phyloP scores from a whole-genome alignment of 169 alveolate genomes.

The Eimeria maxima region DNA sequence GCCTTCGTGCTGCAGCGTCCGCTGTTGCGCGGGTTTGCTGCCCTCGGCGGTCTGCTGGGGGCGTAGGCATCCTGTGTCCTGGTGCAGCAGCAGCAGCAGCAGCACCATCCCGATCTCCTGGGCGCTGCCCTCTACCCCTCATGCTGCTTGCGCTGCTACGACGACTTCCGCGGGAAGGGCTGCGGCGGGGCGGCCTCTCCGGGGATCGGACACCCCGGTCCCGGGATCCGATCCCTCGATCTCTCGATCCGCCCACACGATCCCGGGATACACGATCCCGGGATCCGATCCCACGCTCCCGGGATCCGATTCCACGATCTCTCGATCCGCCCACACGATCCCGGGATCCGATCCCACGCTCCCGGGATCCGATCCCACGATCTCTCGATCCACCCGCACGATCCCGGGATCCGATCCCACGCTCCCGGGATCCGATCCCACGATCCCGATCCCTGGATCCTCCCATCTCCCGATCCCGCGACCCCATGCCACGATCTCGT shows the following conservation, averaged over 20 bases:
- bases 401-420: not conserved
- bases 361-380: not conserved
- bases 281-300: not conserved
- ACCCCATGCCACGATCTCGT: no score
- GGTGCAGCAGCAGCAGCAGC: slow-evolving; percentile 69
- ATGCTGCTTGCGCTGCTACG: not conserved
- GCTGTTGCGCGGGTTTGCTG: slow-evolving; percentile 90
- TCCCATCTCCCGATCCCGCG: no score
- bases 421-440: not conserved
- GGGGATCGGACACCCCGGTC: not conserved
- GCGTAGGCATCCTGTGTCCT: slow-evolving; percentile 86
- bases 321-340: not conserved
- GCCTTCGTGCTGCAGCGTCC: slow-evolving; percentile 80
- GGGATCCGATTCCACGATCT: not conserved
- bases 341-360: not conserved
- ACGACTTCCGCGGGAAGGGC: not conserved
- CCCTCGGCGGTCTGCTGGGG: slow-evolving; percentile 88
- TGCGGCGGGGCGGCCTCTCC: not conserved
- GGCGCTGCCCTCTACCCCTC: not conserved
- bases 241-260: not conserved
- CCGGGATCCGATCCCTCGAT: slow-evolving; percentile 6
- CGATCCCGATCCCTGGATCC: no score
- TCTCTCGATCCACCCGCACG: not conserved
- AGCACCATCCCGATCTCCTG: not conserved
- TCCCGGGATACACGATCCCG: not conserved